These are phyloP conservation scores for Cenchrus americanus DNA, from an alignment of 176 grass and related monocot species.

Conservation along the genomic window DNA sequence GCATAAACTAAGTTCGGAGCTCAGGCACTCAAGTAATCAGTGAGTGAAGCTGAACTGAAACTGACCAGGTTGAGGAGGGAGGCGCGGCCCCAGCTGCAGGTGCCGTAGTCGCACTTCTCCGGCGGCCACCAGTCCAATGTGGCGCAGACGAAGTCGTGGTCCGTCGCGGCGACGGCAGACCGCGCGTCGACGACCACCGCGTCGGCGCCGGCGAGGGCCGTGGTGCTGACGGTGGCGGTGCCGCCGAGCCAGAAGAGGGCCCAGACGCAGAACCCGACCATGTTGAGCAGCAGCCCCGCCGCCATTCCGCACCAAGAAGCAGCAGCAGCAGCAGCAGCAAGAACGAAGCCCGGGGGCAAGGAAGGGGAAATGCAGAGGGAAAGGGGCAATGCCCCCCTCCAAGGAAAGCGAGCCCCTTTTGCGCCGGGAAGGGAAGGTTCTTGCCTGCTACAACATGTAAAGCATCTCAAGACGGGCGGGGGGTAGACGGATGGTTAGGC, in stretches of 20 bases:
- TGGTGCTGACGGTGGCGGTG: constrained; percentile 31
- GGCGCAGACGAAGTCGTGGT: constrained; percentile 74
- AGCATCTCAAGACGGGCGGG: constrained; percentile 17
- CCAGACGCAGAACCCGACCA: constrained; percentile 55
- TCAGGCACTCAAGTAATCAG: not conserved
- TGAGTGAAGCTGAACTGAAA: not conserved
- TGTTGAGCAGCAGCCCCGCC: constrained; percentile 29
- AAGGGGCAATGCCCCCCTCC: constrained; percentile 29
- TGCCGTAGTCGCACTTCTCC: constrained; percentile 87
- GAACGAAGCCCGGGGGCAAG: not conserved
- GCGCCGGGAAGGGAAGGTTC: constrained; percentile 20
- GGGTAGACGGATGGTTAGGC: not conserved
- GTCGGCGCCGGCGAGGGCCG: constrained; percentile 3
- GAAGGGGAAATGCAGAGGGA: constrained; percentile 2
- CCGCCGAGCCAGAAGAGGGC: constrained; percentile 52
- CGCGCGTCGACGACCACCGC: constrained; percentile 53
- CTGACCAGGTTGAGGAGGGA: constrained; percentile 74
- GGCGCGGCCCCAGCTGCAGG: constrained; percentile 74
- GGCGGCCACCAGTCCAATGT: constrained; percentile 96
- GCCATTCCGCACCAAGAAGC: constrained; percentile 13
- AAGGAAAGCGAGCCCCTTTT: constrained; percentile 28
- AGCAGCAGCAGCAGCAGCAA: not conserved
- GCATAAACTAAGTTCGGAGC: not conserved
- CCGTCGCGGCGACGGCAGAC: constrained; percentile 52
- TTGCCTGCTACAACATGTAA: constrained; percentile 46